Evolutionary conservation across 1,139 yeast species (phyloP).

Genomic region (Hanseniaspora gamundiae): DNA sequence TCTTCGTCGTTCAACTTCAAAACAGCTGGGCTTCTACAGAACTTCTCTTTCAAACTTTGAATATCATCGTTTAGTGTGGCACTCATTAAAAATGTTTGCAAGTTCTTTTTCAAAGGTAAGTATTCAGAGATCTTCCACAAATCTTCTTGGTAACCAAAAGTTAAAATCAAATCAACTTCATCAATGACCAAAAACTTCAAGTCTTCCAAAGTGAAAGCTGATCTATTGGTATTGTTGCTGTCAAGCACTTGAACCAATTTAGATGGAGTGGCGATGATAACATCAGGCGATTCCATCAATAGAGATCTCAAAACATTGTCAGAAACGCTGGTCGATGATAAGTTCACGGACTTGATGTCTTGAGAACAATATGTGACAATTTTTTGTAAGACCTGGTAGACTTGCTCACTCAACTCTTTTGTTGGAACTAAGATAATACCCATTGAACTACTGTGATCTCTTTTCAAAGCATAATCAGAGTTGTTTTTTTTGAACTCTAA

Average conservation of each 20-base stretch:
- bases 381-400: constrained; percentile 53
- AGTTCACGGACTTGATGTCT: constrained; percentile 52
- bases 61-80: constrained; percentile 90
- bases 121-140: constrained; percentile 48
- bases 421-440: constrained; percentile 74
- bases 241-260: constrained; percentile 53
- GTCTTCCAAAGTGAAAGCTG: constrained; percentile 36
- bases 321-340: constrained; percentile 53
- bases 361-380: constrained; percentile 63
- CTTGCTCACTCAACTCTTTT: constrained; percentile 78
- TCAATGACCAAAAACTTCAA: constrained; percentile 75
- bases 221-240: constrained; percentile 21
- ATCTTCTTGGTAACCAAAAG: constrained; percentile 89
- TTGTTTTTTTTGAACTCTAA: constrained; percentile 29
- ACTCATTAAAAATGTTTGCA: constrained; percentile 91
- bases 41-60: constrained; percentile 57
- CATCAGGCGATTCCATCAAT: constrained; percentile 62
- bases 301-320: constrained; percentile 65
- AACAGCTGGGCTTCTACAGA: constrained; percentile 80
- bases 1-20: constrained; percentile 64
- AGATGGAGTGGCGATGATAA: constrained; percentile 81
- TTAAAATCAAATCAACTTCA: constrained; percentile 85
- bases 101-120: constrained; percentile 58
- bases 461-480: constrained; percentile 9
- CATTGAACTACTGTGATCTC: constrained; percentile 27